Conservation (phyloP, 805 yeast species). For the Schwanniomyces vanrijiae region DNA sequence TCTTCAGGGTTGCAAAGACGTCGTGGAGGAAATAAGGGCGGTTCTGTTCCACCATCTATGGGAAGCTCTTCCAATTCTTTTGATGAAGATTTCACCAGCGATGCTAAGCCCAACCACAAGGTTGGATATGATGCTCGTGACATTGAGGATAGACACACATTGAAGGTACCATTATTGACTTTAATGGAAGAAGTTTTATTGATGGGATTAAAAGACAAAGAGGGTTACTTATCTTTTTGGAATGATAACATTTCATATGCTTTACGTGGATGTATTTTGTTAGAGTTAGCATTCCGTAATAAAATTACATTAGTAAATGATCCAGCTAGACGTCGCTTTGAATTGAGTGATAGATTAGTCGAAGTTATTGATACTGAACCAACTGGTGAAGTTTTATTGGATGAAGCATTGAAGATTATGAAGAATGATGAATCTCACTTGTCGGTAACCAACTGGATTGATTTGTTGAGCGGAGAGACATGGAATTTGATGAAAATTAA, state of each 20-base stretch:
- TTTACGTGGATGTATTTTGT: conserved; percentile 86
- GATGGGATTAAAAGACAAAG: conserved; percentile 91
- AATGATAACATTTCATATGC: conserved; percentile 97
- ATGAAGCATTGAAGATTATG: conserved; percentile 90
- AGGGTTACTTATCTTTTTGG: conserved; percentile 97
- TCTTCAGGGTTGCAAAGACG: conserved; percentile 73
- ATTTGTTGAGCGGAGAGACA: conserved; percentile 89
- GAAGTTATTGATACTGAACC: conserved; percentile 83
- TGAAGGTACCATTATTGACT: conserved; percentile 70
- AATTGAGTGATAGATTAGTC: conserved; percentile 80
- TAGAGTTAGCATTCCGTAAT: conserved; percentile 90
- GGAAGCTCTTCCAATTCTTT: conserved; percentile 18
- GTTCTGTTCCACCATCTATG: conserved; percentile 16
- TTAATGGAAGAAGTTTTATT: conserved; percentile 95
- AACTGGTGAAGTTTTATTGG: conserved; percentile 93
- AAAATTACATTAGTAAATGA: conserved; percentile 88
- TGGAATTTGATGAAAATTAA: conserved; percentile 95
- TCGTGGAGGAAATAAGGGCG: conserved; percentile 51
- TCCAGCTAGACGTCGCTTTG: conserved; percentile 86
- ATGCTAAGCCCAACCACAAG: conserved; percentile 47
- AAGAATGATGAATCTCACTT: conserved; percentile 76
- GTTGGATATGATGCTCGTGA: conserved; percentile 83
- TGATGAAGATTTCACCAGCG: conserved; percentile 23
- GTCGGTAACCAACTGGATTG: conserved; percentile 89
- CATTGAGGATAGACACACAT: conserved; percentile 39